Percentiles rank a stretch among this genome's conserved stretches.
phyloP scores from a whole-genome alignment of 805 yeast genomes.

The Saccharomycopsis olivae region DNA sequence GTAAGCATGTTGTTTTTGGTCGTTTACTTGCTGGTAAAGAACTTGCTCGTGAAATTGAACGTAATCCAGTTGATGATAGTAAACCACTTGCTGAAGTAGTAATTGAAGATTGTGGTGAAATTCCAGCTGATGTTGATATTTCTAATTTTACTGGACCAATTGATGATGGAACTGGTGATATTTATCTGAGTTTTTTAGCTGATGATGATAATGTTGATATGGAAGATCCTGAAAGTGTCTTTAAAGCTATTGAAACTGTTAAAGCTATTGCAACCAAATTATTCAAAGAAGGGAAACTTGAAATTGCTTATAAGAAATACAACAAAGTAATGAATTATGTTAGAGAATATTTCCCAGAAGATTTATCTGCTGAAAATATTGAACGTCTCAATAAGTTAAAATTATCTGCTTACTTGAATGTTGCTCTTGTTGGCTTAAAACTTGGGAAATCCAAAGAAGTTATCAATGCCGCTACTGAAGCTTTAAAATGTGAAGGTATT shows the following conservation, averaged over 20 bases:
- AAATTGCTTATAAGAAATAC: constrained; percentile 56
- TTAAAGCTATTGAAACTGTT: constrained; percentile 51
- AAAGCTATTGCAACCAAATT: constrained; percentile 72
- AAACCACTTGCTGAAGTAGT: constrained; percentile 62
- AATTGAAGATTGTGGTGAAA: constrained; percentile 67
- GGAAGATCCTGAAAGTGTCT: constrained; percentile 51
- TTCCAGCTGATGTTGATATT: constrained; percentile 42
- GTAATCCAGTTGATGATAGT: constrained; percentile 46
- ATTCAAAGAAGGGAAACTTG: constrained; percentile 53
- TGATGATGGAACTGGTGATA: constrained; percentile 80
- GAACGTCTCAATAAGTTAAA: constrained; percentile 42
- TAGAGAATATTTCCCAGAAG: constrained; percentile 65
- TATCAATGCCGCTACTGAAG: constrained; percentile 52
- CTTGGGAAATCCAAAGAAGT: constrained; percentile 43
- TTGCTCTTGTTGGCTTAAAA: constrained; percentile 66
- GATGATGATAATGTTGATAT: constrained; percentile 62
- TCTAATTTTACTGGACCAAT: constrained; percentile 34
- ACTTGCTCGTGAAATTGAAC: constrained; percentile 68
- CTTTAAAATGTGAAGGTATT: constrained; percentile 45
- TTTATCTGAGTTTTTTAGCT: constrained; percentile 61
- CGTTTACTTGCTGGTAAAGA: constrained; percentile 76
- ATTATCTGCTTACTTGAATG: constrained; percentile 57
- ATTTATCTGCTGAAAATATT: constrained; percentile 44
- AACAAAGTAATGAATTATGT: constrained; percentile 60
- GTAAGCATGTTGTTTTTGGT: constrained; percentile 95